These are phyloP conservation scores for Diaporthe australafricana DNA, from an alignment of 2,329 filamentous ascomycete genomes.

Conservation along the genomic window DNA sequence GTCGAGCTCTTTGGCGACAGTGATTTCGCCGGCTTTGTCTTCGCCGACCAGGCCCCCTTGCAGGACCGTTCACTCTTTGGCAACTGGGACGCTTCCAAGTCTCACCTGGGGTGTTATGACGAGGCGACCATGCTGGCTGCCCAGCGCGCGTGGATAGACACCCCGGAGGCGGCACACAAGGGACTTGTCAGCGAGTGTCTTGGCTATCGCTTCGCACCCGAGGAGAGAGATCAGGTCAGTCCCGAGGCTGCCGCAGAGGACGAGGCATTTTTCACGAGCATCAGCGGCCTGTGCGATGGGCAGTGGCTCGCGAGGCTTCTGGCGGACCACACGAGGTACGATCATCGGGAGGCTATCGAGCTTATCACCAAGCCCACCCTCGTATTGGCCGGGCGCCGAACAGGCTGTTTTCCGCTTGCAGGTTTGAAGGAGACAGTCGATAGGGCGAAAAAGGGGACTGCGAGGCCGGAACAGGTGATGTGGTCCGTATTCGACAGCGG, in stretches of 20 bases:
- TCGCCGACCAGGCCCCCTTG: constrained; percentile 55
- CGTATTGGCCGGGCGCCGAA: constrained; percentile 51
- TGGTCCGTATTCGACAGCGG: constrained; percentile 50
- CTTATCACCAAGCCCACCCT: constrained; percentile 47
- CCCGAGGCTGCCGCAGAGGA: constrained; percentile 43
- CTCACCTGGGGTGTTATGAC: constrained; percentile 52
- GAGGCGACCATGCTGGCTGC: constrained; percentile 50
- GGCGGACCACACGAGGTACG: constrained; percentile 54
- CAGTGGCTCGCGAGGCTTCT: constrained; percentile 52
- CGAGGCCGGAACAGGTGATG: constrained; percentile 40
- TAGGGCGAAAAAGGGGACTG: constrained; percentile 42
- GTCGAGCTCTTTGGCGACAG: constrained; percentile 50
- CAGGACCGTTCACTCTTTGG: constrained; percentile 50
- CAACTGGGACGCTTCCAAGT: constrained; percentile 46
- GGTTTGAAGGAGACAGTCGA: constrained; percentile 52
- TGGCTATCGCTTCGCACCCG: constrained; percentile 48
- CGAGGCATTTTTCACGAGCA: constrained; percentile 50
- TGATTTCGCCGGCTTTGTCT: constrained; percentile 49
- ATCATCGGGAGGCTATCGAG: constrained; percentile 55
- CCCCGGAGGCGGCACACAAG: constrained; percentile 42
- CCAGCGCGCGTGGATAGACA: constrained; percentile 44
- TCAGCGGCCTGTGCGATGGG: constrained; percentile 50
- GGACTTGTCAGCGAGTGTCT: constrained; percentile 50
- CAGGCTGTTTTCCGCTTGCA: constrained; percentile 53
- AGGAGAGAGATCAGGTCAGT: constrained; percentile 41